Conservation (phyloP, 2,329 filamentous ascomycete genomes). For the Exserohilum turcica region DNA sequence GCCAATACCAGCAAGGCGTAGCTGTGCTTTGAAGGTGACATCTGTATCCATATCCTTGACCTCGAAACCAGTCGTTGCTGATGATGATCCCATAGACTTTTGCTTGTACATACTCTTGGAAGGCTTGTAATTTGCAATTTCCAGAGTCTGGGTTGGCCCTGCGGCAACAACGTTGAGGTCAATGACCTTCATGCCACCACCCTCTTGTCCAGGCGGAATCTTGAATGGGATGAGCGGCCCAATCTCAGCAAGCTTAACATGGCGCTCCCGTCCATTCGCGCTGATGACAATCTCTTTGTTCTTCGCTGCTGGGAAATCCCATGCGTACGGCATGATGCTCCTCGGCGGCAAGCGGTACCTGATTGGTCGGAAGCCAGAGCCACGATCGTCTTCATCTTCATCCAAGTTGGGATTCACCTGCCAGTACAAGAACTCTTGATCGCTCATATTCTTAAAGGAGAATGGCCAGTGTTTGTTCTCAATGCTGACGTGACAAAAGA, state of each 20-base stretch:
- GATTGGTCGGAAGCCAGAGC: conserved; percentile 89
- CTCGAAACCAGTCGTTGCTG: conserved; percentile 77
- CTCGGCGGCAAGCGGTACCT: conserved; percentile 88
- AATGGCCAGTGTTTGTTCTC: conserved; percentile 98
- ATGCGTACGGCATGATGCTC: conserved; percentile 99
- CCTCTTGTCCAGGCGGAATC: conserved; percentile 68
- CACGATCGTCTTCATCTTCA: conserved; percentile 81
- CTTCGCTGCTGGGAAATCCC: conserved; percentile 98
- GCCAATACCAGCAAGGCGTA: conserved; percentile 87
- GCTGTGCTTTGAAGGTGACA: conserved; percentile 84
- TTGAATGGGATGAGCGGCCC: conserved; percentile 96
- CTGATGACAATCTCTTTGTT: conserved; percentile 88
- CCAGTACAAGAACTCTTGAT: conserved; percentile 94
- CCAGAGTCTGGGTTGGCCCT: conserved; percentile 91
- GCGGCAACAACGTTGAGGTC: conserved; percentile 96
- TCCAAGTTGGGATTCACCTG: conserved; percentile 92
- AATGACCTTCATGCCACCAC: conserved; percentile 78
- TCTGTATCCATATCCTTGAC: conserved; percentile 90
- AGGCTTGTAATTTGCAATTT: conserved; percentile 89
- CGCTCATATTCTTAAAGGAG: conserved; percentile 97
- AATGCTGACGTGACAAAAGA: conserved; percentile 87
- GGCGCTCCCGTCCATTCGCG: conserved; percentile 78
- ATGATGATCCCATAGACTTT: conserved; percentile 62
- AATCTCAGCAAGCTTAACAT: conserved; percentile 95
- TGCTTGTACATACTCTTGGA: conserved; percentile 90